Base-by-base conservation (phyloP, 1,284 basidiomycete genomes). In the Ustilago crameri region DNA sequence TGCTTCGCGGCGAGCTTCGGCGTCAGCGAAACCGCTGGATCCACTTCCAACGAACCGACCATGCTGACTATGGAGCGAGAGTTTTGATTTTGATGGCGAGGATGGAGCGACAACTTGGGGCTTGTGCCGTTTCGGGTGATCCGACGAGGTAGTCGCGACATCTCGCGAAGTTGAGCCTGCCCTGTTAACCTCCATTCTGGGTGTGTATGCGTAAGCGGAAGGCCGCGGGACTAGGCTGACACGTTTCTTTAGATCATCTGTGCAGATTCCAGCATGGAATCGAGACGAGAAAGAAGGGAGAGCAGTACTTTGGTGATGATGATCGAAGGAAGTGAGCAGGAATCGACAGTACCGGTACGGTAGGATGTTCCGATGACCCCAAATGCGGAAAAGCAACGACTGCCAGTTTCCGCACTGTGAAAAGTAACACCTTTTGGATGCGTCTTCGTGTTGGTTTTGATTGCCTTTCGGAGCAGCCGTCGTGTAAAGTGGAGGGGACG, bases 401-500 rank as follows among this genome's bases (percentile, higher is more conserved):
- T 12, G 30, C 30, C 12, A 7, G 5, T 30, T 30, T 5, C 30
- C 7, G 30, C 30, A 30, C 5, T 7, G 30, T 12, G 30, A 5
- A 30, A 30, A 30, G 30, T 30, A 12, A 30, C 30, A 30, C 7
- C 5, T 30, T n/a, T 30, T 30, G 22, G 35, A 44, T 30, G 32
- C 49, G 54, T 56, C 40, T 30, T 56, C 14, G 40, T 9, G 47
- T 24, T 45, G 43, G 27, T 45, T 14, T 27, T 30, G 43, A 30
- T n/a, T 15, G 18, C 38, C 20, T 22, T 5, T 30, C 30, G 30
- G 30, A 5, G 12, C 5, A 30, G 30, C 30, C 30, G 60, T 48
- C 60, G 53, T 41, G 60, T 63, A 63, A 56, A 63, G 53, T 63
- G 53, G 61, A 57, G 48, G 7, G 12, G 7, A 9, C 38, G 18